phyloP scores from a whole-genome alignment of 2,329 filamentous ascomycete genomes.

The Neopestalotiopsis sp. region DNA sequence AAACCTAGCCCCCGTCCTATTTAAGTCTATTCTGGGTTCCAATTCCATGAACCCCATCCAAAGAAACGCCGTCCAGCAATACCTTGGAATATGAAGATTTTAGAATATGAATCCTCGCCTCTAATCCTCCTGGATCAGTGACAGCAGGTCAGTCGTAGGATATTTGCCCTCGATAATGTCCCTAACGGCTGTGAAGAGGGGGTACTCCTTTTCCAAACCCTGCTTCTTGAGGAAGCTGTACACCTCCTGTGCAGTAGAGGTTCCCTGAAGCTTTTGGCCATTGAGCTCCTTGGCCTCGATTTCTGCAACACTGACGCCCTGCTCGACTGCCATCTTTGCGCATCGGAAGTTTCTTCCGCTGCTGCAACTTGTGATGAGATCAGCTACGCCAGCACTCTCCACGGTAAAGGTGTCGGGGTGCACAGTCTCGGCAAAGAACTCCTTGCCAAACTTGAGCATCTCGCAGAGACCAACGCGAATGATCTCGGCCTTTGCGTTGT shows the following conservation, averaged over 20 bases:
- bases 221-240: conserved; percentile 84
- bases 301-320: conserved; percentile 80
- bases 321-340: conserved; percentile 84
- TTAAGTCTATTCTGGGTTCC: neutral
- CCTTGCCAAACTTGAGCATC: conserved; percentile 94
- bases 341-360: conserved; percentile 94
- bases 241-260: conserved; percentile 88
- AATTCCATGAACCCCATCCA: neutral
- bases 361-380: conserved; percentile 92
- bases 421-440: conserved; percentile 87
- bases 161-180: conserved; percentile 79
- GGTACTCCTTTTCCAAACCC: conserved; percentile 82
- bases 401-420: conserved; percentile 91
- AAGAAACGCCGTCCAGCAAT: neutral
- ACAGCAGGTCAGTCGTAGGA: conserved; percentile 81
- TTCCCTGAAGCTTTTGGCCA: conserved; percentile 97
- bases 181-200: conserved; percentile 89
- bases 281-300: conserved; percentile 91
- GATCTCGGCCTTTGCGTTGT: conserved; percentile 98
- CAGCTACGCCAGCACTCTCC: conserved; percentile 92
- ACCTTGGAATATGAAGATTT: neutral
- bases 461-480: conserved; percentile 96
- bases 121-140: conserved; percentile 53
- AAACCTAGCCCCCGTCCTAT: neutral
- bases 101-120: neutral